phyloP scores from a whole-genome alignment of 129 eudicot species.

The Calendula officinalis region DNA sequence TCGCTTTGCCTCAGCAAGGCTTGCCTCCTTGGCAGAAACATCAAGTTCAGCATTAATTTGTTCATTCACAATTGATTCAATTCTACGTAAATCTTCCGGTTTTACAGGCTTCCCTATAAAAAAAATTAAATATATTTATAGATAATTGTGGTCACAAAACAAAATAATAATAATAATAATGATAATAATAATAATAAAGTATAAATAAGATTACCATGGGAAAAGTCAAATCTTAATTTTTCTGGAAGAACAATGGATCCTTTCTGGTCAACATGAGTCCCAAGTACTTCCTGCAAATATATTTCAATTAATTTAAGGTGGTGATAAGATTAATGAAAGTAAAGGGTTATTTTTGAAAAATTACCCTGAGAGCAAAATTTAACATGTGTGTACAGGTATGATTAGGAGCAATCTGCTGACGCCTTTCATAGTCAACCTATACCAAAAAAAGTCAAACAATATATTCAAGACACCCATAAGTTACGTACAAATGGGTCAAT shows the following conservation, averaged over 20 bases:
- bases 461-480: too few species aligned
- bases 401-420: conserved; percentile 83
- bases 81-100: conserved; percentile 70
- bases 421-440: conserved; percentile 89
- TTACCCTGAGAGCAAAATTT: conserved; percentile 93
- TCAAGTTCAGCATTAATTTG: conserved; percentile 82
- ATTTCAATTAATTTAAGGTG: neutral
- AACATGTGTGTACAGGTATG: conserved; percentile 98
- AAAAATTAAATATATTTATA: neutral
- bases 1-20: conserved; percentile 73
- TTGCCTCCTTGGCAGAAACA: conserved; percentile 85
- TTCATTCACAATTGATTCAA: conserved; percentile 83
- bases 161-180: neutral
- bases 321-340: neutral
- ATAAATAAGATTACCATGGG: conserved; percentile 58
- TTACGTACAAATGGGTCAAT: too few species aligned
- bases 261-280: conserved; percentile 91
- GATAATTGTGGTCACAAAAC: neutral
- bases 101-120: conserved; percentile 85
- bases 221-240: conserved; percentile 89
- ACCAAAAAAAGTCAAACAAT: conserved; percentile 9
- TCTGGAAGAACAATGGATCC: conserved; percentile 99
- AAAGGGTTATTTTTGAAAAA: neutral
- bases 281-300: conserved; percentile 82
- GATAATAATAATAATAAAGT: neutral